These are phyloP conservation scores for Entomortierella beljakovae DNA, from an alignment of 192 early-diverging fungal species.

Conservation along the genomic window DNA sequence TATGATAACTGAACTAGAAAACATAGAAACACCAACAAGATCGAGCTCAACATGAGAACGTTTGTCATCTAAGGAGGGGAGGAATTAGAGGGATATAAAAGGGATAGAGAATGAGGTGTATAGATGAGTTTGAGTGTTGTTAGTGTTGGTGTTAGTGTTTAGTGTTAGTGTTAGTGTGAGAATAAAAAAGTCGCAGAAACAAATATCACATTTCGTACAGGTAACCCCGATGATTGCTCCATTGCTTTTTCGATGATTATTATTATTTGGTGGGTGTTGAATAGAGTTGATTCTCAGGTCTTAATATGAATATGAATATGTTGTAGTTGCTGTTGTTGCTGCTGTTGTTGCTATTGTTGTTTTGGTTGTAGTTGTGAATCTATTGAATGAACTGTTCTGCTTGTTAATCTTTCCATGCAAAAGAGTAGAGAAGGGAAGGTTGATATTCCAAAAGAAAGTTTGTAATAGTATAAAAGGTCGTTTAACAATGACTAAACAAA, in stretches of 20 bases:
- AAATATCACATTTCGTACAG: slow-evolving; percentile 6
- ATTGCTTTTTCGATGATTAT: slow-evolving; percentile 1
- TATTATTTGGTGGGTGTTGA: background rate
- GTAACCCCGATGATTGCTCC: slow-evolving; percentile 27
- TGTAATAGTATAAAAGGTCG: background rate
- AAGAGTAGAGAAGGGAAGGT: too few species aligned
- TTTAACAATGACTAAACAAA: background rate
- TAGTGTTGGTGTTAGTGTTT: background rate
- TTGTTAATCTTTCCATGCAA: background rate
- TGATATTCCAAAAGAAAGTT: background rate
- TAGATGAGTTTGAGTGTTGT: background rate
- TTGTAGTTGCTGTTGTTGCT: too few species aligned
- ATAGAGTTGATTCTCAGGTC: too few species aligned
- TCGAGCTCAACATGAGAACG: slow-evolving; percentile 41
- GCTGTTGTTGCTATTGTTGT: too few species aligned
- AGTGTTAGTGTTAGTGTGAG: background rate
- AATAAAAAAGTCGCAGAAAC: background rate
- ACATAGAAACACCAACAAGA: slow-evolving; percentile 38
- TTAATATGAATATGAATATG: too few species aligned
- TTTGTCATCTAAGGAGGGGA: slow-evolving; percentile 34
- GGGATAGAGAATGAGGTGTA: background rate
- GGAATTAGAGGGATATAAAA: background rate
- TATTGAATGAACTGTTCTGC: background rate
- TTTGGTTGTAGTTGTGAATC: too few species aligned
- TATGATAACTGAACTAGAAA: slow-evolving; percentile 42